Evolutionary conservation across 805 yeast genomes (phyloP), one percentile per base, ranked within the genome.

Genomic region (Zygotorulaspora chibaensis): DNA sequence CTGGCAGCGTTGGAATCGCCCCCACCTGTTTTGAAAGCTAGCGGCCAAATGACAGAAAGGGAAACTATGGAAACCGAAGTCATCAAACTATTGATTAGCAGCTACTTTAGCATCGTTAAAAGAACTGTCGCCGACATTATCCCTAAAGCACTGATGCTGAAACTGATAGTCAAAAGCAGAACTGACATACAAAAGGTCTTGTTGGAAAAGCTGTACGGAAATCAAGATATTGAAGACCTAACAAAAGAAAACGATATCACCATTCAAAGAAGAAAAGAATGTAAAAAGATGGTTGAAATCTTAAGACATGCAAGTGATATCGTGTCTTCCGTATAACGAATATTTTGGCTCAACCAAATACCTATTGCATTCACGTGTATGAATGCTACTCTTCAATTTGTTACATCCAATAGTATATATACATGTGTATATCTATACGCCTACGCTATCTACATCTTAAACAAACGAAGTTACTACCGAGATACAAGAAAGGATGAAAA

Each of bases 21-120:
- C 40, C 99, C 99, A 35, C 81, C 95, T 29, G 90, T 89, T 5
- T 79, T 91, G 61, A 84, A 90, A 66, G 98, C 98, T 8, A 81
- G 91, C 16, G 96, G 97, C 40, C 73, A 72, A 45, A 71, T 93
- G 86, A 82, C 95, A 13, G 99, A 93, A 66, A 83, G 97, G 56
- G 99, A 93, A 71, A 81, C 91, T 18, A 84, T 87, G 80, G 99
- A 93, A 68, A 91, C 98, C 1, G 99, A 93, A 63, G 97, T 93
- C 31, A 93, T 93, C 63, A 93, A 93, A 72, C 76, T 93, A 49
- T 76, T 93, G 63, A 91, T 93, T 54, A 79, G 83, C 42, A 87
- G 96, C 23, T 93, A 93, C 69, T 93, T 84, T 72, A 80, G 80
- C 61, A 93, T 93, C 64, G 96, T 93, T 40, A 88, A 90, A 71